Conservation (phyloP, 192 early-diverging fungal genomes). For the Pilaira anomala region DNA sequence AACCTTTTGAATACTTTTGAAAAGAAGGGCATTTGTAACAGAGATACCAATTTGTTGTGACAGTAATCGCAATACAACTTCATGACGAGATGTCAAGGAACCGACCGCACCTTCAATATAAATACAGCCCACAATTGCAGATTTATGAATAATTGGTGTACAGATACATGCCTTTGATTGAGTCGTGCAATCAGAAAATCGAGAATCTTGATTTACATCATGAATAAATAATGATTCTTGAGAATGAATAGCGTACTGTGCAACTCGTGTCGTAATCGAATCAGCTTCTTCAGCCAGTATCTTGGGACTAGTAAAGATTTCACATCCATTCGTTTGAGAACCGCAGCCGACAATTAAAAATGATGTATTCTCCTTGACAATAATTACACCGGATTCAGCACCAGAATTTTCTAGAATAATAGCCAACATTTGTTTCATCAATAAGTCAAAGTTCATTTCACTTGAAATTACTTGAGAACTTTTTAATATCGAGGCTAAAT, state of each 20-base stretch:
- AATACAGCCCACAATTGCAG: conserved; percentile 40
- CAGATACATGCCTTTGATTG: conserved; percentile 42
- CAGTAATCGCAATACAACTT: conserved; percentile 40
- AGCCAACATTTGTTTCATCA: conserved; percentile 36
- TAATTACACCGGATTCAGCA: conserved; percentile 36
- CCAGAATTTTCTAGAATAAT: conserved; percentile 38
- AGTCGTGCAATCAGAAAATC: conserved; percentile 26
- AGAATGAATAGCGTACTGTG: conserved; percentile 26
- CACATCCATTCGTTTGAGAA: conserved; percentile 25
- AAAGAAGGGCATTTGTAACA: conserved; percentile 47
- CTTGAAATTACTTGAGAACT: conserved; percentile 41
- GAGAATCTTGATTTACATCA: conserved; percentile 27
- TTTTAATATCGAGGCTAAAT: conserved; percentile 36
- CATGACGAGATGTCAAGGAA: conserved; percentile 24
- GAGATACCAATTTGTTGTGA: conserved; percentile 48
- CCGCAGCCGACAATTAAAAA: conserved; percentile 32
- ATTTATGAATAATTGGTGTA: conserved; percentile 46
- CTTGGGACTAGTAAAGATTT: conserved; percentile 23
- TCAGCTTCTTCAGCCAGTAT: conserved; percentile 25
- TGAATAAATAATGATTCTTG: conserved; percentile 29
- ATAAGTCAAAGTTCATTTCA: conserved; percentile 39
- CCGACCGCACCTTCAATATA: conserved; percentile 46
- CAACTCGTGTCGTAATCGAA: conserved; percentile 24
- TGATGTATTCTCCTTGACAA: conserved; percentile 31
- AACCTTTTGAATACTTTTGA: conserved; percentile 43